Percentiles rank a stretch among this genome's conserved stretches.
Evolutionary conservation across 2,329 filamentous ascomycete species (phyloP).

Genomic region (Ceratocystis harringtonii): DNA sequence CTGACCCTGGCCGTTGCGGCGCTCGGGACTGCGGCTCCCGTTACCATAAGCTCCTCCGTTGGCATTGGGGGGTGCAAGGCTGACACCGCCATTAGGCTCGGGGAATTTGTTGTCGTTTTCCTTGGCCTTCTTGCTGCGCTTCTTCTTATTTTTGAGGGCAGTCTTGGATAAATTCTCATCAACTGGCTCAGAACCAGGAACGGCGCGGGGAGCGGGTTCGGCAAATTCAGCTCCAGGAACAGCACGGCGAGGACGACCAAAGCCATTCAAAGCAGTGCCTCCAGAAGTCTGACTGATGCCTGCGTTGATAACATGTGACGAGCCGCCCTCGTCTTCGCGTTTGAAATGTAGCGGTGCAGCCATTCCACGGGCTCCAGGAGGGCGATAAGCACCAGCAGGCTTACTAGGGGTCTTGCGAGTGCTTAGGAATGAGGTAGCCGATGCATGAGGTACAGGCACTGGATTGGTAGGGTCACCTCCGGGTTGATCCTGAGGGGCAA

Average conservation of each 20-base stretch:
- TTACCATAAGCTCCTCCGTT: constrained; percentile 24
- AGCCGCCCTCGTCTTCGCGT: constrained; percentile 91
- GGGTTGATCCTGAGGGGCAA: constrained; percentile 42
- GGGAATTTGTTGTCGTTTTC: constrained; percentile 51
- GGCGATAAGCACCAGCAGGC: constrained; percentile 90
- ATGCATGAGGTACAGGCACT: constrained; percentile 64
- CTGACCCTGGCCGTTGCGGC: constrained; percentile 33
- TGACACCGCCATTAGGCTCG: constrained; percentile 32
- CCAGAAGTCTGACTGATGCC: constrained; percentile 28
- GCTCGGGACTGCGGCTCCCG: constrained; percentile 51
- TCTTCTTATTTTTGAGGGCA: constrained; percentile 96
- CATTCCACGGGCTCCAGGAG: constrained; percentile 79
- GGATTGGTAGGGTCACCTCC: constrained; percentile 57
- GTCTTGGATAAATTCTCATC: constrained; percentile 69
- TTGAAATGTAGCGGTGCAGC: constrained; percentile 88
- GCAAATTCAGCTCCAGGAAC: constrained; percentile 75
- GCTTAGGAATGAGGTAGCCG: constrained; percentile 65
- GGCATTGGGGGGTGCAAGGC: constrained; percentile 33
- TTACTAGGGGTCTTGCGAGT: constrained; percentile 91
- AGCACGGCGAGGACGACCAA: constrained; percentile 57
- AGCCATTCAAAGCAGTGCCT: constrained; percentile 57
- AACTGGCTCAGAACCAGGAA: constrained; percentile 49
- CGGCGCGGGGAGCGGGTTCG: constrained; percentile 51
- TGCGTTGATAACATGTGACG: constrained; percentile 69
- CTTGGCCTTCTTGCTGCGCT: constrained; percentile 80